Percentiles rank a stretch among this genome's conserved stretches.
Conservation (phyloP, 208 protist genomes). For the Angomonas ambiguus region DNA sequence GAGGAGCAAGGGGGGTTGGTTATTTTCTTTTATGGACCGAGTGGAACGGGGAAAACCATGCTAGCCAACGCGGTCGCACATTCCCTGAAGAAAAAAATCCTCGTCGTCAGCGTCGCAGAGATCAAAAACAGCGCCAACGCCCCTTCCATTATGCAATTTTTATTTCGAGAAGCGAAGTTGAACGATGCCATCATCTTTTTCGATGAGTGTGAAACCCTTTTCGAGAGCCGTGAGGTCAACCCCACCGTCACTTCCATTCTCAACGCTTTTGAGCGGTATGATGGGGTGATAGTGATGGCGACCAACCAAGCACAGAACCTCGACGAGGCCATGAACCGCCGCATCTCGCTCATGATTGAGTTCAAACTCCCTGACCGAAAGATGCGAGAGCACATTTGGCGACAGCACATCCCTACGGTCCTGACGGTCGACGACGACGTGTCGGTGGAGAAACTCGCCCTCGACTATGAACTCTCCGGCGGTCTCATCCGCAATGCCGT, state of each 20-base stretch:
- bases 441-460: slow-evolving; percentile 55
- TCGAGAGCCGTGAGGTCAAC: slow-evolving; percentile 81
- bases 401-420: slow-evolving; percentile 57
- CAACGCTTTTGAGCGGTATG: slow-evolving; percentile 89
- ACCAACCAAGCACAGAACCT: slow-evolving; percentile 89
- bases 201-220: slow-evolving; percentile 92
- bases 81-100: slow-evolving; percentile 79
- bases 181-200: slow-evolving; percentile 92
- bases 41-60: slow-evolving; percentile 93
- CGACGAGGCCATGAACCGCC: slow-evolving; percentile 92
- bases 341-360: slow-evolving; percentile 90
- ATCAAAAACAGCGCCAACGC: slow-evolving; percentile 63
- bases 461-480: slow-evolving; percentile 87
- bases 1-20: slow-evolving; percentile 76
- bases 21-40: slow-evolving; percentile 90
- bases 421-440: slow-evolving; percentile 61
- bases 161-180: slow-evolving; percentile 91
- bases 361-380: slow-evolving; percentile 85
- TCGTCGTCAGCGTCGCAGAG: slow-evolving; percentile 83
- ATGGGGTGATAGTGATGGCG: slow-evolving; percentile 87
- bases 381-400: slow-evolving; percentile 85
- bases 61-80: slow-evolving; percentile 90
- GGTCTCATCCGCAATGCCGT: slow-evolving; percentile 92
- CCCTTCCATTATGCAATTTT: slow-evolving; percentile 78
- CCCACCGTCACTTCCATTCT: slow-evolving; percentile 81